phyloP scores from a whole-genome alignment of 495 filamentous ascomycete species.

The Tuber calosporum region DNA sequence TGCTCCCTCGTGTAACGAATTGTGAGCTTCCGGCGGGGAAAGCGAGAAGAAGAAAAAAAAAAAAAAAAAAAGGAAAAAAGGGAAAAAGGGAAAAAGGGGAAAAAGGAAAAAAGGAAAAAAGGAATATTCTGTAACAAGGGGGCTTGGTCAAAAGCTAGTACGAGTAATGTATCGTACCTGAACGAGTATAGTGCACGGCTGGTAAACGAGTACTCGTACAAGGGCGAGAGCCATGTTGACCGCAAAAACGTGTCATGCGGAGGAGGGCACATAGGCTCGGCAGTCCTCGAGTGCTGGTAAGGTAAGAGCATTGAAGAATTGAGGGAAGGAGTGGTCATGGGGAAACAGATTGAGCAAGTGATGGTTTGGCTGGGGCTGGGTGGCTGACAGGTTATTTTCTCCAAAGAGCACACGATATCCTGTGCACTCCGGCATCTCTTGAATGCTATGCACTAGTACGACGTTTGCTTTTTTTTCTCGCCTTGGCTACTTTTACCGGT shows the following conservation, averaged over 20 bases:
- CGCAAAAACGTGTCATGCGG: neutral
- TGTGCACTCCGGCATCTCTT: no score
- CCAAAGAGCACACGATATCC: no score
- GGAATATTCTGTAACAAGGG: neutral
- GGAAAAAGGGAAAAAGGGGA: neutral
- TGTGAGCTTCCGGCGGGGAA: neutral
- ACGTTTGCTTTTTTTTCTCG: no score
- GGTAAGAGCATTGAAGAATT: neutral
- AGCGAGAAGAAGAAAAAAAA: neutral
- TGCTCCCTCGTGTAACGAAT: neutral
- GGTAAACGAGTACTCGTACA: no score
- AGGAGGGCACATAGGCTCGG: neutral
- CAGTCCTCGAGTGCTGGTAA: neutral
- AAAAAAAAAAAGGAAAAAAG: neutral
- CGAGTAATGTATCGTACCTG: no score
- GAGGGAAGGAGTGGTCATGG: neutral
- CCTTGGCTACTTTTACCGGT: no score
- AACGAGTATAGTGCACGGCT: no score
- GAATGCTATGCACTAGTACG: no score
- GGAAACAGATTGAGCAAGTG: neutral
- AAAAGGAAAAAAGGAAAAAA: neutral
- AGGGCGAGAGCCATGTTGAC: neutral
- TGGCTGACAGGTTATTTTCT: neutral
- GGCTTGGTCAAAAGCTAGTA: neutral
- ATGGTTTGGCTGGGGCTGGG: neutral